Evolutionary conservation across 2,329 filamentous ascomycete genomes (phyloP).

Genomic region (Pseudogymnoascus sp.): DNA sequence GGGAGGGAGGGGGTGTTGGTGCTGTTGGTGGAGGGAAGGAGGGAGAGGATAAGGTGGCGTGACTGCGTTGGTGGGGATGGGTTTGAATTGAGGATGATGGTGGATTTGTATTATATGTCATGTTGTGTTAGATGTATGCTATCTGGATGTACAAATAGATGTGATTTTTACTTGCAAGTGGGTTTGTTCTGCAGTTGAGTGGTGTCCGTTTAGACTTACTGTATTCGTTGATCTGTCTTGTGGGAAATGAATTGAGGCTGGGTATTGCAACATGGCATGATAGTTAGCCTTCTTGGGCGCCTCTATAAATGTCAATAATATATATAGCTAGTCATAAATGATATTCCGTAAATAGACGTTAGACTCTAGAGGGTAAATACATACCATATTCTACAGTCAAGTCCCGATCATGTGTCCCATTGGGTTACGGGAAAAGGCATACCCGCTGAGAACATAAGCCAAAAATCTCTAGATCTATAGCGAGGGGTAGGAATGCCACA

Average conservation of each 20-base stretch:
- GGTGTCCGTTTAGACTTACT: background rate
- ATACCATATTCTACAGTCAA: background rate
- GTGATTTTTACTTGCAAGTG: background rate
- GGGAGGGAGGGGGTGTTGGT: background rate
- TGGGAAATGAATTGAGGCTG: background rate
- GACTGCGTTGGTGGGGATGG: constrained; percentile 8
- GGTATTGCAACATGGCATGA: background rate
- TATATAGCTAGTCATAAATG: background rate
- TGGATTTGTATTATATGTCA: constrained; percentile 3
- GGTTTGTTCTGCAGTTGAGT: background rate
- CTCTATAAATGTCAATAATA: background rate
- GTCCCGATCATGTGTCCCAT: too few relatives aligned
- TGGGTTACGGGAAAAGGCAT: background rate
- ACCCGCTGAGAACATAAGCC: background rate
- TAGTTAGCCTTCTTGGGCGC: background rate
- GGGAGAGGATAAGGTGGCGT: background rate
- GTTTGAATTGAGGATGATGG: background rate
- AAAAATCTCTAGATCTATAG: background rate
- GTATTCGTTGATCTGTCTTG: background rate
- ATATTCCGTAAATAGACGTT: background rate
- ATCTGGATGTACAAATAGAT: constrained; percentile 4
- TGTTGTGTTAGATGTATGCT: constrained; percentile 6
- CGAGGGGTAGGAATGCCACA: background rate
- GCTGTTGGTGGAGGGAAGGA: background rate
- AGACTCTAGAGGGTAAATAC: too few relatives aligned